These are phyloP conservation scores for Trichomonascaceae sp. DNA, from an alignment of 1,139 yeast genomes.

Conservation along the genomic window DNA sequence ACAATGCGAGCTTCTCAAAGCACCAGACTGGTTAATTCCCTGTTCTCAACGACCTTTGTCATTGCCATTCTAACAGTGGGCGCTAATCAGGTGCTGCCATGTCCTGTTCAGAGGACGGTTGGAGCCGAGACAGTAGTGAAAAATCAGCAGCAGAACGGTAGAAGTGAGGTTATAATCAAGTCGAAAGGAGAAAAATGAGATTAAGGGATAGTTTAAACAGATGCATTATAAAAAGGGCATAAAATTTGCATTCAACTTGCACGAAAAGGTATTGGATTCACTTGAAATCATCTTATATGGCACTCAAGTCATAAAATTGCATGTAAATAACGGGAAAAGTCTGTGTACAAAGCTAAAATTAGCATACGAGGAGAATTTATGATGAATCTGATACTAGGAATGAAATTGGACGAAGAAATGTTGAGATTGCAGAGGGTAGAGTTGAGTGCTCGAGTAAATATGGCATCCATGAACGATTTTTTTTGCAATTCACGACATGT, in stretches of 20 bases:
- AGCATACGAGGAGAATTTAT: background rate
- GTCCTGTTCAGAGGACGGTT: slow-evolving; percentile 47
- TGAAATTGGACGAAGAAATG: background rate
- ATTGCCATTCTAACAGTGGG: slow-evolving; percentile 66
- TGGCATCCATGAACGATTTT: too few relatives aligned
- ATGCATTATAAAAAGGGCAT: background rate
- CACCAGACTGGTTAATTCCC: slow-evolving; percentile 53
- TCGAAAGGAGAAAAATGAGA: slow-evolving; percentile 7
- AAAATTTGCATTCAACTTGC: background rate
- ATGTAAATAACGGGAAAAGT: too few relatives aligned
- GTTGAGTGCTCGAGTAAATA: too few relatives aligned
- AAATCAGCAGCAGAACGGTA: slow-evolving; percentile 3
- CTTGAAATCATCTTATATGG: background rate
- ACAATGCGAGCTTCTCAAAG: slow-evolving; percentile 50
- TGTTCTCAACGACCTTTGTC: slow-evolving; percentile 69
- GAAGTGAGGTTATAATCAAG: slow-evolving; percentile 3
- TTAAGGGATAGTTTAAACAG: slow-evolving; percentile 13
- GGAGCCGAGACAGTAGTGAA: slow-evolving; percentile 15
- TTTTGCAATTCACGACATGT: too few relatives aligned
- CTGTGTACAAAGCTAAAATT: background rate
- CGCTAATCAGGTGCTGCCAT: slow-evolving; percentile 64
- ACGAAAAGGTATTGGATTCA: background rate
- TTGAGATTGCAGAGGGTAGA: too few relatives aligned
- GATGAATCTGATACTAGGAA: too few relatives aligned
- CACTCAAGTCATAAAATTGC: background rate